Base-by-base conservation (phyloP, 1,284 basidiomycete genomes). In the Puccinia hordei region DNA sequence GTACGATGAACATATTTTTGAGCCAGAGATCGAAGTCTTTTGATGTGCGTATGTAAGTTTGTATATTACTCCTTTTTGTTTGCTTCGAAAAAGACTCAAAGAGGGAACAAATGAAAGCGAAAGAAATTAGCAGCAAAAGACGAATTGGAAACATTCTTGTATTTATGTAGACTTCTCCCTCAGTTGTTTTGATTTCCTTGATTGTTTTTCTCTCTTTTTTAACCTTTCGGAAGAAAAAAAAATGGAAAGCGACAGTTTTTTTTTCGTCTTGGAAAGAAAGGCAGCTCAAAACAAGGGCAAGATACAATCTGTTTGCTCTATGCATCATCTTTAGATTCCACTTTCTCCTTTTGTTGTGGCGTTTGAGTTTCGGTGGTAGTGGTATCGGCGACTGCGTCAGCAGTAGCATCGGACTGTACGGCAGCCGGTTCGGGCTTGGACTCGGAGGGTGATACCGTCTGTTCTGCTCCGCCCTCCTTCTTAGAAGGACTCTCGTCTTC, bases 311-410 rank as follows among this genome's bases (percentile, higher is more conserved):
- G 38, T 38, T 63, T 33, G 22, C 38, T 63, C 6, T 63, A 22
- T 15, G 33, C 30, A 17, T 38, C 59, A 38, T 63, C 59, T 22
- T 63, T 59, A 30, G 57, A 59, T 30, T 27, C 57, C 27, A 5
- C 57, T n/a, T 73, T 53, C 15, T 75, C 51, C 10, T 51, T 82
- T 38, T 61, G 35, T 51, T 81, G 51, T 17, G 75, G 55, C 57
- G 74, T 82, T n/a, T 82, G 76, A 38, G 79, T 68, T 63, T 81
- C 73, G 22, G 81, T 79, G 35, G 81, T 81, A 30, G 76, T 53
- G 51, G 79, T 82, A 33, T 84, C 72, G 76, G 82, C 83, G 51
- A 84, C 82, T 33, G 83, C 82, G 49, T 82, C 35, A 59, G 76
- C n/a, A 73, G 80, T 78, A 78, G 82, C 66, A 79, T 79, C 78